Percentiles rank a stretch among this genome's conserved stretches.
These are phyloP conservation scores for Diaporthe nobilis DNA, from an alignment of 2,329 filamentous ascomycete species.

Conservation along the genomic window DNA sequence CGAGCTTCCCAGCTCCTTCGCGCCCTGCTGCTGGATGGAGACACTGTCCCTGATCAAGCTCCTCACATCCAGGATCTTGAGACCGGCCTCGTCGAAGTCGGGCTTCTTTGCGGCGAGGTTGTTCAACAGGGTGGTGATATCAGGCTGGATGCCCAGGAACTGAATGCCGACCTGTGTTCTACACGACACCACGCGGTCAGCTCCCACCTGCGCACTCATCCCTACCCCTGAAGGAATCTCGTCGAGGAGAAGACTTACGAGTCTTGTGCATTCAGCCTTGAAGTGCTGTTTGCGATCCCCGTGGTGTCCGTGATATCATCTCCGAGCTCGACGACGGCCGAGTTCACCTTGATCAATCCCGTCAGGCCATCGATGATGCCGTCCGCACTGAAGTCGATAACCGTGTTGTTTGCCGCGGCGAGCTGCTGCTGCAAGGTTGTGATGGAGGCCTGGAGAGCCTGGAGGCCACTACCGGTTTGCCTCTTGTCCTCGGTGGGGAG, in stretches of 20 bases:
- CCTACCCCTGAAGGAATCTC: too few species aligned
- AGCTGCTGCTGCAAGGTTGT: not conserved
- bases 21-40: slow-evolving; percentile 24
- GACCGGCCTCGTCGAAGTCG: slow-evolving; percentile 18
- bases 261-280: slow-evolving; percentile 3
- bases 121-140: slow-evolving; percentile 23
- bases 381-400: slow-evolving; percentile 14
- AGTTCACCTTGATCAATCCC: slow-evolving; percentile 33
- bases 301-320: not conserved
- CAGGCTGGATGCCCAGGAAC: slow-evolving; percentile 28
- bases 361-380: slow-evolving; percentile 5
- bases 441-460: slow-evolving; percentile 3
- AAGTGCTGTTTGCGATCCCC: not conserved
- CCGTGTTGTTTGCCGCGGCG: slow-evolving; percentile 13
- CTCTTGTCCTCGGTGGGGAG: not conserved
- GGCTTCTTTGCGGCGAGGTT: slow-evolving; percentile 26
- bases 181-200: not conserved
- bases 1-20: slow-evolving; percentile 6
- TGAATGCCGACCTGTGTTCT: slow-evolving; percentile 29
- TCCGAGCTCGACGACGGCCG: slow-evolving; percentile 23
- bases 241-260: slow-evolving; percentile 2
- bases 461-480: not conserved
- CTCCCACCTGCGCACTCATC: too few species aligned
- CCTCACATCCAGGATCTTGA: slow-evolving; percentile 34
- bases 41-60: slow-evolving; percentile 29